A percentile compares a stretch with the other conserved stretches of the same genome.
Evolutionary conservation across 371 early-diverging fungal genomes (phyloP).

Genomic region (Rozella allomycis): DNA sequence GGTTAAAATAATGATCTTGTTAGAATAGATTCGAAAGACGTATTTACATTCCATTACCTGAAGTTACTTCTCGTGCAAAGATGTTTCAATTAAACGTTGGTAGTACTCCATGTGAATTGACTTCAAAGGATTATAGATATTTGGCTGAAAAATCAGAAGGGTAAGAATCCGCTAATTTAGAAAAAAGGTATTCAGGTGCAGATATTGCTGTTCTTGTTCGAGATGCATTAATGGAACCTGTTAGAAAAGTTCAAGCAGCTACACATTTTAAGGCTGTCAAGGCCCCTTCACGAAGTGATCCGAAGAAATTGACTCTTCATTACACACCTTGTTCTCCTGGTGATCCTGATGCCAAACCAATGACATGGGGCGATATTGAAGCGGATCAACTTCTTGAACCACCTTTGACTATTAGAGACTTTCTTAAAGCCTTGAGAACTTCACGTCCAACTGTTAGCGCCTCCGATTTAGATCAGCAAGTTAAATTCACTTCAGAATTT

Average conservation of each 20-base stretch:
- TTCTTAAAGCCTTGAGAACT: slow-evolving; percentile 51
- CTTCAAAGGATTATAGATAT: slow-evolving; percentile 37
- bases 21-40: slow-evolving; percentile 73
- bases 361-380: slow-evolving; percentile 68
- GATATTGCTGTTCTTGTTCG: slow-evolving; percentile 80
- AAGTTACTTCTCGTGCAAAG: slow-evolving; percentile 53
- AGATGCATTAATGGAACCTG: slow-evolving; percentile 89
- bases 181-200: slow-evolving; percentile 53
- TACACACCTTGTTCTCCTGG: slow-evolving; percentile 90
- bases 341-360: slow-evolving; percentile 62
- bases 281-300: slow-evolving; percentile 40
- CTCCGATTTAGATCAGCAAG: slow-evolving; percentile 53
- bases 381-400: slow-evolving; percentile 77
- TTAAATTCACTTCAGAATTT: slow-evolving; percentile 74
- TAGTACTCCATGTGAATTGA: slow-evolving; percentile 55
- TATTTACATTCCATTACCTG: slow-evolving; percentile 89
- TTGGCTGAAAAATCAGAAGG: slow-evolving; percentile 68
- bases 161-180: slow-evolving; percentile 6
- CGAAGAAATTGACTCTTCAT: slow-evolving; percentile 20
- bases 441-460: slow-evolving; percentile 66
- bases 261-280: slow-evolving; percentile 77
- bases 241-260: slow-evolving; percentile 83
- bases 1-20: slow-evolving; percentile 16
- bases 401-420: slow-evolving; percentile 54
- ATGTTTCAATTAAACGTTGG: slow-evolving; percentile 83